Percentiles rank a stretch among this genome's conserved stretches.
These are phyloP conservation scores for Drosera capensis DNA, from an alignment of 148 eudicot species.

Conservation along the genomic window DNA sequence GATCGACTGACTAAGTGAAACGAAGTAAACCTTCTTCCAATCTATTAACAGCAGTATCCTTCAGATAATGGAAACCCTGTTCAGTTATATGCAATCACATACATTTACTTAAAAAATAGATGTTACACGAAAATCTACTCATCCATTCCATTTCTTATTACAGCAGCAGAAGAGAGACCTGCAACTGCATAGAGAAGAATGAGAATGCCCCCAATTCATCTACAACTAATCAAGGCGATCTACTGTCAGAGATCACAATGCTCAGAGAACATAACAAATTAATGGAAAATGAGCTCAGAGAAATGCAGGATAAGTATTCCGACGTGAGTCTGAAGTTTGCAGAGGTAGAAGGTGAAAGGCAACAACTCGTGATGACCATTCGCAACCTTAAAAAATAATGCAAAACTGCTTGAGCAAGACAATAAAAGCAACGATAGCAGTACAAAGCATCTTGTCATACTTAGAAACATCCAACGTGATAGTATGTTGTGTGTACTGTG, in stretches of 20 bases:
- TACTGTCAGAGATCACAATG: slow-evolving; percentile 29
- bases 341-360: slow-evolving; percentile 95
- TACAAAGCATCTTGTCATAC: too few species aligned
- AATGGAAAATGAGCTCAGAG: slow-evolving; percentile 80
- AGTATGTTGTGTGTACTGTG: too few species aligned
- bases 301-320: slow-evolving; percentile 87
- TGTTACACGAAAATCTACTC: neutral
- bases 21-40: too few species aligned
- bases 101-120: too few species aligned
- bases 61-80: too few species aligned
- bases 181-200: slow-evolving; percentile 17
- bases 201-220: slow-evolving; percentile 3
- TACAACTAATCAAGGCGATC: slow-evolving; percentile 3
- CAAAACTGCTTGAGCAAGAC: too few species aligned
- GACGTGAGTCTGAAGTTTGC: slow-evolving; percentile 94
- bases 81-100: too few species aligned
- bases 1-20: neutral
- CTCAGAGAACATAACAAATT: slow-evolving; percentile 48
- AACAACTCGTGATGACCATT: slow-evolving; percentile 70
- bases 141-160: slow-evolving; percentile 1
- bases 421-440: too few species aligned
- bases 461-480: too few species aligned
- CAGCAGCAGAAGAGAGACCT: slow-evolving; percentile 20
- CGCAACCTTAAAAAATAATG: slow-evolving; percentile 72
- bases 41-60: too few species aligned